Base-by-base conservation (phyloP, 352 stramenopile species). In the Phytophthora quininea region DNA sequence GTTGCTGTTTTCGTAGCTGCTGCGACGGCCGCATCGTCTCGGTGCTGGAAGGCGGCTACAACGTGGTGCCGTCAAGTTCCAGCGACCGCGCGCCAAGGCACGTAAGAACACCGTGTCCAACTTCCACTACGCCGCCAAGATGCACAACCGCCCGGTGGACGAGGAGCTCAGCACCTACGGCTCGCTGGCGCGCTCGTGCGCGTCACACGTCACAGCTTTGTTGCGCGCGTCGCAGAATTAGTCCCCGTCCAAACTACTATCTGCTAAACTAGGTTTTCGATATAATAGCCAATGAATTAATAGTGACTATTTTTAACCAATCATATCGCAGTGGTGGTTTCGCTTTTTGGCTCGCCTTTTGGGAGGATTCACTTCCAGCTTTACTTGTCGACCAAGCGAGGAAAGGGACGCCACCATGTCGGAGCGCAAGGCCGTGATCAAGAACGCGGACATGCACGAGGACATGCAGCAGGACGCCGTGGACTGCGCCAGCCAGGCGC, bases 381-480 rank as follows among this genome's bases (percentile, higher is more conserved):
- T 73, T 76, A 65, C 50, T 58, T 58, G 37, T 51, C 43, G 38
- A 53, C 53, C 32, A 56, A 65, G 62, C 54, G 62, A 54, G 27
- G 24, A 19, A 35, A 24, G 29, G 12, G 51, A n/a, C 19, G 56
- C 15, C 50, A 60, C 62, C 58, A 97, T 96, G 88, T 89, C 90
- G 71, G 91, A 98, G 89, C 86, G 96, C 84, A 99, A 99, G 86
- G 97, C 98, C n/a, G 97, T 99, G 47, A 99, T 99, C 76, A 99
- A 99, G 84, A 99, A 99, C 86, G 97, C 98, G 47, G 97, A 99
- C 80, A 99, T 99, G 98, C 96, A 97, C 40, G 97, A 99, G 76
- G 95, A 99, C 74, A 99, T 99, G 97, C 98, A 99, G 81, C 97
- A 99, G 87, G 97, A 99, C 80, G 97, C 97, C 37, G 97, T 99